A percentile compares a stretch with the other conserved stretches of the same genome.
Evolutionary conservation across 1,284 basidiomycete genomes (phyloP).

Genomic region (Agroathelia rolfsii): DNA sequence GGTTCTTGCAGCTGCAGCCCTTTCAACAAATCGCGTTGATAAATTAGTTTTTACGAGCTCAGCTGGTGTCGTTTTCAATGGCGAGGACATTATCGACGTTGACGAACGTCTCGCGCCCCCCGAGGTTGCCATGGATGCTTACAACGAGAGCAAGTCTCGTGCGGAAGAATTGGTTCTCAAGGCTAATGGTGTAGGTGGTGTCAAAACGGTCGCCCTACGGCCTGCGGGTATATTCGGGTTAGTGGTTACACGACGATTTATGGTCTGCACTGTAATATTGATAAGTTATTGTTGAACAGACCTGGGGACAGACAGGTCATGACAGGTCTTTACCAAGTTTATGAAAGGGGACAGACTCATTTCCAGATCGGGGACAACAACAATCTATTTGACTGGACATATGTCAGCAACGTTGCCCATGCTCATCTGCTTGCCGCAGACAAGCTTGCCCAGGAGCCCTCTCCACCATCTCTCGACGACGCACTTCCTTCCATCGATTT

Average conservation of each 20-base stretch:
- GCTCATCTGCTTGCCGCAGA: constrained; percentile 94
- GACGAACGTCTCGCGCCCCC: constrained; percentile 86
- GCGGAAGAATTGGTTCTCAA: constrained; percentile 80
- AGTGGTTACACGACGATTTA: constrained; percentile 15
- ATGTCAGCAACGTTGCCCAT: constrained; percentile 91
- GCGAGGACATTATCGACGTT: constrained; percentile 71
- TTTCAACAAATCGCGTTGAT: constrained; percentile 58
- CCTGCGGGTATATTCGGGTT: constrained; percentile 98
- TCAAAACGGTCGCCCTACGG: constrained; percentile 84
- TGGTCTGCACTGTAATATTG: constrained; percentile 3
- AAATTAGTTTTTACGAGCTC: constrained; percentile 96
- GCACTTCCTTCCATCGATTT: constrained; percentile 50
- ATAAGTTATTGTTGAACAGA: constrained; percentile 27
- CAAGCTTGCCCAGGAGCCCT: constrained; percentile 46
- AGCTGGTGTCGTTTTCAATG: constrained; percentile 89
- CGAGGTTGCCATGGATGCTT: constrained; percentile 75
- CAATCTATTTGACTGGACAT: constrained; percentile 97
- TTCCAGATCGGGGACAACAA: constrained; percentile 92
- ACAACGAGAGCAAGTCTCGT: constrained; percentile 94
- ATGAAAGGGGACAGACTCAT: constrained; percentile 77
- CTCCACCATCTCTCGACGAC: constrained; percentile 21
- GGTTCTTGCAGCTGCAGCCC: constrained; percentile 74
- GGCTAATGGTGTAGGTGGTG: constrained; percentile 76
- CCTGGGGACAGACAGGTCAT: constrained; percentile 90
- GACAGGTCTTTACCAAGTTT: constrained; percentile 72